These are phyloP conservation scores for Candida awuae DNA, from an alignment of 805 yeast species.

Conservation along the genomic window DNA sequence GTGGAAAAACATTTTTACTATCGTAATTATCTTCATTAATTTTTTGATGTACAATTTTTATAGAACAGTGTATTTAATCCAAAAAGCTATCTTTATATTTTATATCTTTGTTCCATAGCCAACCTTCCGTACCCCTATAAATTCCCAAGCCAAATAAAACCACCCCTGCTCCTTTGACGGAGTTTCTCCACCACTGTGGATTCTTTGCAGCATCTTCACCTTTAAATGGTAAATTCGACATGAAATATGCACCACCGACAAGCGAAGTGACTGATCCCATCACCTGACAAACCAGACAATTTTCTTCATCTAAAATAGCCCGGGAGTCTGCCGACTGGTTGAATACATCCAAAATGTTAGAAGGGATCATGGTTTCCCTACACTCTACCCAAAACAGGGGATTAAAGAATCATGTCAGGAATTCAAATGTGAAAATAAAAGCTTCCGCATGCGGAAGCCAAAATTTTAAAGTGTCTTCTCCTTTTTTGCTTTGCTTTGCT, in stretches of 20 bases:
- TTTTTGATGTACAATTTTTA: neutral
- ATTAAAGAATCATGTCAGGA: neutral
- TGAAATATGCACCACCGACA: conserved; percentile 56
- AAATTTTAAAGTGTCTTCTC: neutral
- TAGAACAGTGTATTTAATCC: too few species aligned
- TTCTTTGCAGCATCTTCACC: conserved; percentile 32
- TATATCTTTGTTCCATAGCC: conserved; percentile 39
- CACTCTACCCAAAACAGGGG: neutral
- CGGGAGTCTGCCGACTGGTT: conserved; percentile 39
- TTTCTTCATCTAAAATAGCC: conserved; percentile 36
- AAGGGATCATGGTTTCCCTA: conserved; percentile 18
- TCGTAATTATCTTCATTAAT: conserved; percentile 1
- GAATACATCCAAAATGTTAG: conserved; percentile 48
- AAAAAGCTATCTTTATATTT: too few species aligned
- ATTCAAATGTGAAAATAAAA: too few species aligned
- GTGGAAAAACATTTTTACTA: conserved; percentile 76
- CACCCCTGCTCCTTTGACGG: conserved; percentile 47
- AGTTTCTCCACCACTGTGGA: conserved; percentile 57
- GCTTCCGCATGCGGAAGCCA: too few species aligned
- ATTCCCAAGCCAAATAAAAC: conserved; percentile 50
- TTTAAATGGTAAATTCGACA: conserved; percentile 46
- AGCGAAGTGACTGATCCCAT: conserved; percentile 53
- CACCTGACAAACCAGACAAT: conserved; percentile 62
- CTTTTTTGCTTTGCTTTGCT: neutral
- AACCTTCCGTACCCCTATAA: conserved; percentile 57